Evolutionary conservation across 495 filamentous ascomycete species (phyloP).

Genomic region (Aspergillus homomorphus): DNA sequence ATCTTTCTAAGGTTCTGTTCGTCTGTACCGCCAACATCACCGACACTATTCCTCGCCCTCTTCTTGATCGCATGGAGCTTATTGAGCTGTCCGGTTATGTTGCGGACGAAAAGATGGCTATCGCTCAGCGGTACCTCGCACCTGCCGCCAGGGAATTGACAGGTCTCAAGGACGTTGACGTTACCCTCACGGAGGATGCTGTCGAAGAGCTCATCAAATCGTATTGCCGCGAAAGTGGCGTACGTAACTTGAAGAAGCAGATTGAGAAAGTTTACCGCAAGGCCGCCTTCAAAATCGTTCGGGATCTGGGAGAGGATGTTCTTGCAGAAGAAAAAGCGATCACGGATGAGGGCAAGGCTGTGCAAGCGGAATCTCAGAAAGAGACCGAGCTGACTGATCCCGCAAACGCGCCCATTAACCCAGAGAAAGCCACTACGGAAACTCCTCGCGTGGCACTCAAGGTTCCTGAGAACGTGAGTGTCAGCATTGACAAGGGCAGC

Average conservation of each 20-base stretch:
- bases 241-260: conserved; percentile 98
- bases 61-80: conserved; percentile 97
- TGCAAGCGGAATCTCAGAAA: conserved; percentile 67
- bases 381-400: conserved; percentile 52
- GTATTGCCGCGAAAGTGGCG: conserved; percentile 95
- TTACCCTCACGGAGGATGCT: conserved; percentile 74
- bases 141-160: conserved; percentile 88
- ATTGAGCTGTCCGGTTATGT: conserved; percentile 97
- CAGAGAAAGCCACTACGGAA: conserved; percentile 69
- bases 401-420: conserved; percentile 54
- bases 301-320: conserved; percentile 85
- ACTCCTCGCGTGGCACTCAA: conserved; percentile 74
- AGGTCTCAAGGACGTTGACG: conserved; percentile 87
- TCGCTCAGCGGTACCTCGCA: conserved; percentile 87
- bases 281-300: conserved; percentile 93
- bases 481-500: conserved; percentile 83
- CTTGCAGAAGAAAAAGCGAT: conserved; percentile 78
- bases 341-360: conserved; percentile 84
- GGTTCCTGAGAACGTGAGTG: conserved; percentile 83
- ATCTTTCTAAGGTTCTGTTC: conserved; percentile 96
- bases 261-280: conserved; percentile 99
- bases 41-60: conserved; percentile 92
- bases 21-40: conserved; percentile 99
- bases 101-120: conserved; percentile 98
- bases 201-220: conserved; percentile 97